Evolutionary conservation across 805 yeast genomes (phyloP).

Genomic region (Lipomyces kockii): DNA sequence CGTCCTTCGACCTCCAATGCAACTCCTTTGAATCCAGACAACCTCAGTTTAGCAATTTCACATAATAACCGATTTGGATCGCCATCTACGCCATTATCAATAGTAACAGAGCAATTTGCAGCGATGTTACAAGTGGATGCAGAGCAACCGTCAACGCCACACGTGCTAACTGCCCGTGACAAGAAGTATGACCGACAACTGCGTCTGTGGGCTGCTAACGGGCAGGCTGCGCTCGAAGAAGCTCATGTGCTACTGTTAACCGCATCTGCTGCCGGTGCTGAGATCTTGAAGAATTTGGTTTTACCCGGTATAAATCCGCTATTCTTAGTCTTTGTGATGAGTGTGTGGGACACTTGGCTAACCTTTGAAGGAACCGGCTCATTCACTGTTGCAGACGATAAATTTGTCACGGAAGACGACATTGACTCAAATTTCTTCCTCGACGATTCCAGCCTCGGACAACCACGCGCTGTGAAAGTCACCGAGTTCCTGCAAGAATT

Average conservation of each 20-base stretch:
- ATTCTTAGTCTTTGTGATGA: background rate
- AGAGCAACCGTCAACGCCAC: background rate
- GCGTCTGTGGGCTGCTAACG: slow-evolving; percentile 80
- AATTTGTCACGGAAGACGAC: slow-evolving; percentile 50
- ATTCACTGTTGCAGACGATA: slow-evolving; percentile 61
- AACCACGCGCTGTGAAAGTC: slow-evolving; percentile 49
- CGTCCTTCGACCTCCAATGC: background rate
- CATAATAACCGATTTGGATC: background rate
- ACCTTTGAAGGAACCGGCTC: slow-evolving; percentile 57
- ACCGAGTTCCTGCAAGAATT: slow-evolving; percentile 55
- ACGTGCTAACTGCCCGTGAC: slow-evolving; percentile 23
- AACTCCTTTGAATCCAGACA: background rate
- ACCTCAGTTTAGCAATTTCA: background rate
- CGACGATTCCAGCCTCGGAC: slow-evolving; percentile 51
- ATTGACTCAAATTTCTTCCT: slow-evolving; percentile 68
- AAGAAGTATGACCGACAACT: slow-evolving; percentile 60
- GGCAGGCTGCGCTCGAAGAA: slow-evolving; percentile 64
- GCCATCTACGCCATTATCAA: background rate
- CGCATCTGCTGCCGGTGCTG: slow-evolving; percentile 63
- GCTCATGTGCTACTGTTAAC: slow-evolving; percentile 67
- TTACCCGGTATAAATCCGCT: slow-evolving; percentile 57
- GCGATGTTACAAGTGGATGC: background rate
- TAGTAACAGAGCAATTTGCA: background rate
- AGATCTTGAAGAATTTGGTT: slow-evolving; percentile 74
- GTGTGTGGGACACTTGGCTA: background rate